Evolutionary conservation across 768 basidiomycete genomes (phyloP), one percentile per base, ranked within the genome.

Genomic region (Podaxis pistillaris): DNA sequence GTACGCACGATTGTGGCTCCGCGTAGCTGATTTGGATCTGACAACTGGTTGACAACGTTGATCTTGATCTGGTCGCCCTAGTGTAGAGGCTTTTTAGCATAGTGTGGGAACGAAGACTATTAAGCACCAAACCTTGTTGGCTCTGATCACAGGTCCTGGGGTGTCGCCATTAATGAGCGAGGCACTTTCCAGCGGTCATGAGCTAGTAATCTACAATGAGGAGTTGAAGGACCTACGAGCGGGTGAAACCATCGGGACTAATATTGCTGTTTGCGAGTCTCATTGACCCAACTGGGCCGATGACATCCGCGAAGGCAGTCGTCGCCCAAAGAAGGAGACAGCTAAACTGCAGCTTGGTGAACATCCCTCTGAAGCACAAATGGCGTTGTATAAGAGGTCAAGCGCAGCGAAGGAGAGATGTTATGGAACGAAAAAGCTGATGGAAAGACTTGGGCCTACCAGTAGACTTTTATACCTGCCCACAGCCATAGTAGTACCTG

Each of bases 31-130:
- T 77, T 72, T 0, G 74, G 71, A 55, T 87, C 83, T 0, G 71
- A 74, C n/a, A 86, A 75, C 6, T 68, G 36, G 62, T 84, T 77
- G 19, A 76, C 68, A 3, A 86, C 81, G 57, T 83, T 82, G 56
- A 87, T 68, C 26, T 61, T 44, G 66, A 84, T 81, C 24, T 66
- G 67, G 58, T 76, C 75, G 17, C 81, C 79, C 73, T 70, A 41
- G 8, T 12, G 9, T 12, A 11, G 40, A 41, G 28, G 17, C 13
- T 26, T 11, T 17, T 41, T n/a, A 56, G 54, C 9, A 12, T 12
- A 30, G 22, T 7, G 30, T n/a, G 36, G 36, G 30, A 15, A 26
- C 12, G 17, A 40, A 19, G 22, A 13, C 37, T 9, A 36, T 28
- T 12, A 9, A 6, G 26, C 5, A 5, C 15, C 36, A n/a, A 37